Percentiles rank a stretch among this genome's conserved stretches.
Evolutionary conservation across 495 filamentous ascomycete genomes (phyloP).

Genomic region (Platismatia glauca): DNA sequence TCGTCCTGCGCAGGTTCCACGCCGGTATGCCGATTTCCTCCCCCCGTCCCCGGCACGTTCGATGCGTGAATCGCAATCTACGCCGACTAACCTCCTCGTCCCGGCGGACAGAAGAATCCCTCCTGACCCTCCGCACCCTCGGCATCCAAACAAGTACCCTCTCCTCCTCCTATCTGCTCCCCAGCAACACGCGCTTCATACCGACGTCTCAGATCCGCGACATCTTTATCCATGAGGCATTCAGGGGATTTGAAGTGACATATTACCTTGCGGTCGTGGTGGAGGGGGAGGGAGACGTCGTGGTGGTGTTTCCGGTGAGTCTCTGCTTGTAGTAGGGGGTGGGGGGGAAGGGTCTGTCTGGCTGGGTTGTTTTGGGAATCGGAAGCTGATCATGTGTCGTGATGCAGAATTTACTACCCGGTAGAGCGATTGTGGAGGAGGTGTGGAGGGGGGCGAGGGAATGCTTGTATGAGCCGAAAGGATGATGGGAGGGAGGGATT

Average conservation of each 20-base stretch:
- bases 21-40: conserved; percentile 33
- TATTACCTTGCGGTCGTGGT: conserved; percentile 88
- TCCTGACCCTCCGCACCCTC: conserved; percentile 79
- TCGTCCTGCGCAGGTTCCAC: conserved; percentile 42
- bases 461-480: conserved; percentile 65
- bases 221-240: conserved; percentile 91
- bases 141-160: conserved; percentile 82
- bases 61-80: too few relatives aligned
- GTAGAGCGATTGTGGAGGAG: conserved; percentile 59
- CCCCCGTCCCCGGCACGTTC: conserved; percentile 21
- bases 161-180: conserved; percentile 52
- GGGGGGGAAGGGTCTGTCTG: not conserved
- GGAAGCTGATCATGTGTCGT: conserved; percentile 12
- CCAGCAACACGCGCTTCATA: conserved; percentile 75
- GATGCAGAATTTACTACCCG: conserved; percentile 54
- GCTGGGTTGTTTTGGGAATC: not conserved
- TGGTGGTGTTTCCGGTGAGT: conserved; percentile 83
- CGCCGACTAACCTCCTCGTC: not conserved
- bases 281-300: conserved; percentile 76
- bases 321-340: not conserved
- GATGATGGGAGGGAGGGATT: conserved; percentile 22
- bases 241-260: conserved; percentile 81
- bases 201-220: conserved; percentile 86
- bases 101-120: conserved; percentile 57
- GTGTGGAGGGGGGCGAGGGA: conserved; percentile 75